A percentile compares a stretch with the other conserved stretches of the same genome.
phyloP scores from a whole-genome alignment of 306 rosid species.

The Prinsepia uniflora region DNA sequence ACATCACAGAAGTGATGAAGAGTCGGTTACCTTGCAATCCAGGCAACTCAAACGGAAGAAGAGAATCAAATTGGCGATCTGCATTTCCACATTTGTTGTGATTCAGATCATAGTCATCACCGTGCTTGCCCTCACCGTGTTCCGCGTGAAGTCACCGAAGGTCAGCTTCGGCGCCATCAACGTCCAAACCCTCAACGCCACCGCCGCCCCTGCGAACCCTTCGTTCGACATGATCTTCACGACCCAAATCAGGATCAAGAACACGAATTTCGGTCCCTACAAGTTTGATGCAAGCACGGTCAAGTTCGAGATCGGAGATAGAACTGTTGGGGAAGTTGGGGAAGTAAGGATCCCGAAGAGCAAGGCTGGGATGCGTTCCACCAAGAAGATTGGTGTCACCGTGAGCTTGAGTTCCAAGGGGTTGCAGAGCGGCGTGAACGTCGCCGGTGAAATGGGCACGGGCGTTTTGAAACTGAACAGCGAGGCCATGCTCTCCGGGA shows the following conservation, averaged over 20 bases:
- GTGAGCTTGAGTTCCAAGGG: conserved; percentile 10
- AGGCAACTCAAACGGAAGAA: conserved; percentile 27
- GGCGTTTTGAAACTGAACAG: conserved; percentile 1
- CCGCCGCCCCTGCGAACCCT: neutral
- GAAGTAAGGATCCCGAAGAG: neutral
- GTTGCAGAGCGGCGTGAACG: neutral
- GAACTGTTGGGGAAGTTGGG: conserved; percentile 4
- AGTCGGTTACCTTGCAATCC: conserved; percentile 4
- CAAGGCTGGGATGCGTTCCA: conserved; percentile 13
- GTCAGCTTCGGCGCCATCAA: conserved; percentile 8
- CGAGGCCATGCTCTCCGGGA: conserved; percentile 5
- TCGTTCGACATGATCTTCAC: conserved; percentile 12
- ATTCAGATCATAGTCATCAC: conserved; percentile 24
- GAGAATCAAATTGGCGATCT: conserved; percentile 23
- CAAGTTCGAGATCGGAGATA: neutral
- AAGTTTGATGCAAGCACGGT: conserved; percentile 14
- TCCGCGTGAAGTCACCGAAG: conserved; percentile 22
- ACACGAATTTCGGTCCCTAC: conserved; percentile 23
- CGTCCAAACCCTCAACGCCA: neutral
- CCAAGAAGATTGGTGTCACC: neutral
- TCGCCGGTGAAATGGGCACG: neutral
- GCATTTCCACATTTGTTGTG: conserved; percentile 13
- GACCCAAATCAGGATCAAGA: conserved; percentile 17
- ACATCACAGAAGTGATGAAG: conserved; percentile 12
- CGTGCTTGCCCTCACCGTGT: conserved; percentile 13